Evolutionary conservation across 371 early-diverging fungal genomes (phyloP).

Genomic region (Basidiobolus meristosporus): DNA sequence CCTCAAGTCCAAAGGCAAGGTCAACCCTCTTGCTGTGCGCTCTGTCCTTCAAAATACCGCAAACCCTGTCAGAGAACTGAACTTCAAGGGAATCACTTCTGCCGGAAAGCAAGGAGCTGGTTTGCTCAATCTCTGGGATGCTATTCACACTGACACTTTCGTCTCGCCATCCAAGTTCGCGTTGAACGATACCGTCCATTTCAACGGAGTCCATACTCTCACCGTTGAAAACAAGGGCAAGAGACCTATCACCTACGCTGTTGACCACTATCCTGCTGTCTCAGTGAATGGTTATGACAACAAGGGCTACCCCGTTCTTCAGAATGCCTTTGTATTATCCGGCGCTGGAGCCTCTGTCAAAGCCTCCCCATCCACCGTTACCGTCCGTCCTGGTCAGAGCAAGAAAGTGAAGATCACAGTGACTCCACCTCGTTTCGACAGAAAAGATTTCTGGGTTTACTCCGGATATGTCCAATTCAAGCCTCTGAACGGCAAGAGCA

Average conservation of each 20-base stretch:
- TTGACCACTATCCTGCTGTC: constrained; percentile 19
- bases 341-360: constrained; percentile 11
- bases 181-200: constrained; percentile 33
- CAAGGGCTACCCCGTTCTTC: constrained; percentile 5
- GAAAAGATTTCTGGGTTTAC: constrained; percentile 6
- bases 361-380: constrained; percentile 10
- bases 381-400: constrained; percentile 17
- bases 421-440: constrained; percentile 16
- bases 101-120: constrained; percentile 53
- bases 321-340: constrained; percentile 7
- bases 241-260: constrained; percentile 19
- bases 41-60: constrained; percentile 26
- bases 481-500: constrained; percentile 5
- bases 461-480: constrained; percentile 2
- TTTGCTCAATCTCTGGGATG: constrained; percentile 35
- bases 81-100: constrained; percentile 13
- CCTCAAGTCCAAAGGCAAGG: constrained; percentile 13
- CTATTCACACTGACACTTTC: constrained; percentile 22
- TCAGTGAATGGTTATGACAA: constrained; percentile 18
- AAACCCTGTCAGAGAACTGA: constrained; percentile 11
- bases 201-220: constrained; percentile 19
- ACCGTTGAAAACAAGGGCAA: constrained; percentile 33
- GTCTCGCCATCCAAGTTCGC: constrained; percentile 38
- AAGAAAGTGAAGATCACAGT: constrained; percentile 14
- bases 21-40: constrained; percentile 9